Evolutionary conservation across 2,329 filamentous ascomycete species (phyloP).

Genomic region (Dothideomycetidae sp.): DNA sequence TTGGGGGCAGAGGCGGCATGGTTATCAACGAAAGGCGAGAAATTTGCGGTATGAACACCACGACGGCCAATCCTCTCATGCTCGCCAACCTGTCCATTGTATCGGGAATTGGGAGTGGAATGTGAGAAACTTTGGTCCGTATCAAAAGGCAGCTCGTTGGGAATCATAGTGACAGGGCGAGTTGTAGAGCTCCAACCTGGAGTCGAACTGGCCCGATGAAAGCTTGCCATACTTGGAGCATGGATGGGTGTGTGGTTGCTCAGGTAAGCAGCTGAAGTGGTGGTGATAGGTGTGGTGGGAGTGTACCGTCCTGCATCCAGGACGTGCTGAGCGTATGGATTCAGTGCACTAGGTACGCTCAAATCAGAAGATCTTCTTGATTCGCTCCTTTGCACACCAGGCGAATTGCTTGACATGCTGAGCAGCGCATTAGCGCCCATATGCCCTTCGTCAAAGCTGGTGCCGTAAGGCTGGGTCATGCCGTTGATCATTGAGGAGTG

Average conservation of each 20-base stretch:
- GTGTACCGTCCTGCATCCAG: constrained; percentile 4
- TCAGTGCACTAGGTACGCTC: not conserved
- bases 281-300: not conserved
- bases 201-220: not conserved
- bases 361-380: constrained; percentile 3
- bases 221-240: not conserved
- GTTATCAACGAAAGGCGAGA: not conserved
- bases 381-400: constrained; percentile 1
- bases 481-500: not conserved
- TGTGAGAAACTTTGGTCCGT: constrained; percentile 6
- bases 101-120: constrained; percentile 1
- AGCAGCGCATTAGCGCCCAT: constrained; percentile 5
- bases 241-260: constrained; percentile 1
- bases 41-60: constrained; percentile 3
- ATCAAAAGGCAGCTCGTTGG: constrained; percentile 4
- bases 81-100: not conserved
- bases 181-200: not conserved
- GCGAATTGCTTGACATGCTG: constrained; percentile 3
- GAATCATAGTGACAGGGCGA: constrained; percentile 2
- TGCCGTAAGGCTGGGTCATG: not conserved
- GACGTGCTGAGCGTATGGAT: constrained; percentile 5
- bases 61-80: constrained; percentile 1
- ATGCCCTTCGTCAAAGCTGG: constrained; percentile 3
- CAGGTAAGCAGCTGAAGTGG: not conserved
- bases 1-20: not conserved